Evolutionary conservation across 495 filamentous ascomycete species (phyloP), one percentile per base, ranked within the genome.

Genomic region (Physcia stellaris): DNA sequence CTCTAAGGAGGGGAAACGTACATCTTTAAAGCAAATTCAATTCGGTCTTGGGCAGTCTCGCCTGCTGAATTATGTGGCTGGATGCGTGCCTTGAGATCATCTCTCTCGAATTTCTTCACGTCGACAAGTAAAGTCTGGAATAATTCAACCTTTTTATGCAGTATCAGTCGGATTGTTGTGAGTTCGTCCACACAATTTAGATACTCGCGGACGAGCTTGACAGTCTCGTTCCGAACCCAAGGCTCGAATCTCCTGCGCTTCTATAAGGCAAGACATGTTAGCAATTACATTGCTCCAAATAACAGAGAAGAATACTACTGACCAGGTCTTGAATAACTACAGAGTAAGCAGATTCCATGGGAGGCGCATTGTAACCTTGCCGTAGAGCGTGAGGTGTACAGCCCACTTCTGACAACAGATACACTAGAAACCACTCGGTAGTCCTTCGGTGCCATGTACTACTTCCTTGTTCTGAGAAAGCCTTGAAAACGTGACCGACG

Each of bases 401-500:
- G 4, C 41, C 52, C 10, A 55, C 34, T 41, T 56, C 53, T 2
- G 53, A 46, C 17, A 56, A 39, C 4, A 56, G 24, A 24, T 56
- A 55, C 13, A 53, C 41, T 11, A 52, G 28, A 19, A 56, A 51
- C 52, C 52, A 56, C 35, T 56, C 53, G 2, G 55, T 45, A 21
- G 39, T 55, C 34, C 42, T 45, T 17, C 49, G 31, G 26, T 55
- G 52, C 53, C 53, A 56, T 17, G 39, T 49, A 15, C 32, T 48
- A 4, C 52, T 56, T 12, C 53, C 53, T 32, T 49, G 43, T 4
- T 48, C 39, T 21, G 52, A 44, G 36, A 56, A 56, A 23, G 47
- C 49, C 24, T 45, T 24, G 19, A 43, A 51, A 4, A 47, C 42
- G 32, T 55, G 53, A 2, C 47, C 49, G 17, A 55, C 24, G 17